A percentile compares a stretch with the other conserved stretches of the same genome.
phyloP scores from a whole-genome alignment of 495 filamentous ascomycete genomes.

The Penicillium ochrochloron region DNA sequence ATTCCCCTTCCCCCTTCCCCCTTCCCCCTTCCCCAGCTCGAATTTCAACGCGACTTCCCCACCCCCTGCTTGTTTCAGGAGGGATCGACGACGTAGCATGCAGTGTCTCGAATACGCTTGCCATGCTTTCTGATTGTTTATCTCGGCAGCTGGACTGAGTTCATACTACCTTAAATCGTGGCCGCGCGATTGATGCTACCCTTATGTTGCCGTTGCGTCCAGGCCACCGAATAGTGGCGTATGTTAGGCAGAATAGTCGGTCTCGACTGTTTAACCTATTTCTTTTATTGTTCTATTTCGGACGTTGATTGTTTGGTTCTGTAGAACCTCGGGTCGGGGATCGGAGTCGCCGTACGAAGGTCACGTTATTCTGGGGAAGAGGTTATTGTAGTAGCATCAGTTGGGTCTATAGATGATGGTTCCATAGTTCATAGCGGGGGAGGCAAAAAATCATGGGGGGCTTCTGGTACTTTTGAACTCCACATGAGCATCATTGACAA shows the following conservation, averaged over 20 bases:
- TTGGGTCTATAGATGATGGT: slow-evolving; percentile 3
- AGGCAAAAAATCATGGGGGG: background rate
- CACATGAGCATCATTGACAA: slow-evolving; percentile 5
- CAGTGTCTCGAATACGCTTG: slow-evolving; percentile 5
- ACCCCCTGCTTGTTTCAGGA: slow-evolving; percentile 24
- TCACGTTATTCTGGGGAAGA: background rate
- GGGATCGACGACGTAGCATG: slow-evolving; percentile 22
- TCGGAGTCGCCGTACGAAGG: background rate
- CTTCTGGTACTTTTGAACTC: background rate
- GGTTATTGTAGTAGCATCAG: no score
- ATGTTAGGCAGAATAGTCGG: background rate
- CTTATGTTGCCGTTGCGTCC: slow-evolving; percentile 26
- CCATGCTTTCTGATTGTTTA: background rate
- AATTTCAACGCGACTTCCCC: background rate
- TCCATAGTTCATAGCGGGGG: slow-evolving; percentile 5
- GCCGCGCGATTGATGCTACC: slow-evolving; percentile 22
- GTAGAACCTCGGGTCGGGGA: background rate
- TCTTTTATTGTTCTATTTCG: background rate
- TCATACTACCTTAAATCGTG: slow-evolving; percentile 18
- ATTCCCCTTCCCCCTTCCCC: background rate
- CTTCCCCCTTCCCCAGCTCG: background rate
- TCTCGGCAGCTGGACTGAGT: slow-evolving; percentile 13
- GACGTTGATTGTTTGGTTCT: background rate
- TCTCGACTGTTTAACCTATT: background rate
- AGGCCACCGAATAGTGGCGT: slow-evolving; percentile 9